Percentiles rank a stretch among this genome's conserved stretches.
Evolutionary conservation across 192 early-diverging fungal species (phyloP).

Genomic region (Gamsiella multidivaricata): DNA sequence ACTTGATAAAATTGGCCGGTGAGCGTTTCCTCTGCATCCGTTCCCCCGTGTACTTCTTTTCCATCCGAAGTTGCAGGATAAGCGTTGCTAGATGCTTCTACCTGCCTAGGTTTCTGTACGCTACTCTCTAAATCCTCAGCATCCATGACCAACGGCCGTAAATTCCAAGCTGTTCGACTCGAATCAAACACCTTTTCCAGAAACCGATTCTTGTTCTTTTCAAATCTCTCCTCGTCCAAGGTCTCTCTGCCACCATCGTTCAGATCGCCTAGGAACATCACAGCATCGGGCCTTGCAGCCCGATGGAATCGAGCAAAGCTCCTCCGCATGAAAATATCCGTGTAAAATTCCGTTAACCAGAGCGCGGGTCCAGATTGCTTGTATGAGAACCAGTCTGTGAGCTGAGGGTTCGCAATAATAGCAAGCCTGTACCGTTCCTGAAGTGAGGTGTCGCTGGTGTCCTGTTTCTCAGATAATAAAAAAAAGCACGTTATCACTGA

Average conservation of each 20-base stretch:
- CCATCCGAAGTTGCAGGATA: too few relatives aligned
- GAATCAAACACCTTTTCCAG: slow-evolving; percentile 8
- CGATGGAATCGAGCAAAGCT: slow-evolving; percentile 74
- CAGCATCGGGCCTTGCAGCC: slow-evolving; percentile 65
- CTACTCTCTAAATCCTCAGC: slow-evolving; percentile 61
- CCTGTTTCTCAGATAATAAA: not conserved
- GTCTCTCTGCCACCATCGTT: slow-evolving; percentile 82
- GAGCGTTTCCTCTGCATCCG: slow-evolving; percentile 16
- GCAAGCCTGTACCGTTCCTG: slow-evolving; percentile 59
- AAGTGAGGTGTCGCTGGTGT: not conserved
- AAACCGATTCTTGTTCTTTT: slow-evolving; percentile 45
- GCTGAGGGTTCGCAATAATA: slow-evolving; percentile 91
- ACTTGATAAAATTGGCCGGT: not conserved
- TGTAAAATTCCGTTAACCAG: slow-evolving; percentile 77
- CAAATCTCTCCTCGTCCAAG: slow-evolving; percentile 11
- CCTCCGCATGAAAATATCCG: slow-evolving; percentile 85
- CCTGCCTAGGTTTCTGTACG: not conserved
- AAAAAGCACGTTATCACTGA: too few relatives aligned
- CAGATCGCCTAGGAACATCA: slow-evolving; percentile 88
- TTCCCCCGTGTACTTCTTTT: slow-evolving; percentile 39
- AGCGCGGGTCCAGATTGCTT: slow-evolving; percentile 70
- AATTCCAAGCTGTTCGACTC: slow-evolving; percentile 7
- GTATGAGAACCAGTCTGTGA: slow-evolving; percentile 92
- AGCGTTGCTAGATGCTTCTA: not conserved
- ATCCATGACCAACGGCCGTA: slow-evolving; percentile 17